Percentiles rank a stretch among this genome's conserved stretches.
Conservation (phyloP, 192 early-diverging fungal species). For the Phycomyces blakesleeanus region DNA sequence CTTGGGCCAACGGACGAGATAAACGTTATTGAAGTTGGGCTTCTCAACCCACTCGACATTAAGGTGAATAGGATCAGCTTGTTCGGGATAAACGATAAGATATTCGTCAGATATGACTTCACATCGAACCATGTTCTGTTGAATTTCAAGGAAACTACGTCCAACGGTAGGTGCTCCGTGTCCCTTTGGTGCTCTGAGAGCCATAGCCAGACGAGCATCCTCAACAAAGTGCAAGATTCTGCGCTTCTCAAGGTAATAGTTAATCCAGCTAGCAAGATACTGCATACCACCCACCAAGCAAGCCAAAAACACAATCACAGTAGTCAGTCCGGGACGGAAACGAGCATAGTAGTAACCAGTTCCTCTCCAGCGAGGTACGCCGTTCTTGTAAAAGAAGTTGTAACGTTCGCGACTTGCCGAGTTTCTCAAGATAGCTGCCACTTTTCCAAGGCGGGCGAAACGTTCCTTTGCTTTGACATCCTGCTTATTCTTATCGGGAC, state of each 20-base stretch:
- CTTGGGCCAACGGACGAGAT: slow-evolving; percentile 24
- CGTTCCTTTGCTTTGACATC: slow-evolving; percentile 49
- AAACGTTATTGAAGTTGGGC: slow-evolving; percentile 12
- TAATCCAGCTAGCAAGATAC: slow-evolving; percentile 57
- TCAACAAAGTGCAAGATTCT: slow-evolving; percentile 41
- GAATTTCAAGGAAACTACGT: slow-evolving; percentile 26
- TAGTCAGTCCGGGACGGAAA: slow-evolving; percentile 65
- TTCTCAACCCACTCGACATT: slow-evolving; percentile 26
- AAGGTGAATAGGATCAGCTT: slow-evolving; percentile 24
- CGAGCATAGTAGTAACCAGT: slow-evolving; percentile 71
- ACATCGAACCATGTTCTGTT: slow-evolving; percentile 23
- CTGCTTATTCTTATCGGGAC: slow-evolving; percentile 70
- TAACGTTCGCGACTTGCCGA: slow-evolving; percentile 62
- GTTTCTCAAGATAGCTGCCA: slow-evolving; percentile 64
- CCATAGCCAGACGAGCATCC: slow-evolving; percentile 23
- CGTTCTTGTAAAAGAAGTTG: slow-evolving; percentile 78
- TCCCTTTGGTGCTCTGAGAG: slow-evolving; percentile 23
- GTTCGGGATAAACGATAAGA: slow-evolving; percentile 31
- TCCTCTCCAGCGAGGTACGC: slow-evolving; percentile 76
- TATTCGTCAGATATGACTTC: slow-evolving; percentile 32
- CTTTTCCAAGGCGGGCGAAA: slow-evolving; percentile 62
- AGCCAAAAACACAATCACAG: slow-evolving; percentile 51
- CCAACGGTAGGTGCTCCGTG: slow-evolving; percentile 29
- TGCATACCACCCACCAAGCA: slow-evolving; percentile 58
- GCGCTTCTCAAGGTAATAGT: slow-evolving; percentile 57